These are phyloP conservation scores for Beauveria rudraprayagi DNA, from an alignment of 2,329 filamentous ascomycete genomes.

Conservation along the genomic window DNA sequence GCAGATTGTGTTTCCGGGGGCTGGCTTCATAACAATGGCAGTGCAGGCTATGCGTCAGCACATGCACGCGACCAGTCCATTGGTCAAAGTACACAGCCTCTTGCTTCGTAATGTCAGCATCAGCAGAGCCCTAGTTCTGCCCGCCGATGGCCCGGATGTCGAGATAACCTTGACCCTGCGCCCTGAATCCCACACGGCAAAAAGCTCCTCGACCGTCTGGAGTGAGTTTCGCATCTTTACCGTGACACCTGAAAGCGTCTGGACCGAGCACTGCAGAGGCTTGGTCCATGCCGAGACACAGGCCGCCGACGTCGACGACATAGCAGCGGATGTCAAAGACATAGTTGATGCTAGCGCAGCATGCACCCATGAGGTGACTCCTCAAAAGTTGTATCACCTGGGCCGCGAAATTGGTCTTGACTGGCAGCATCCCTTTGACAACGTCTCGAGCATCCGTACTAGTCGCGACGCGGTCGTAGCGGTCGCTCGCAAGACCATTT, in stretches of 20 bases:
- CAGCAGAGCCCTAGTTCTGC: neutral
- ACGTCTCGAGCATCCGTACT: neutral
- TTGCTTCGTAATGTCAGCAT: neutral
- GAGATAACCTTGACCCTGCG: neutral
- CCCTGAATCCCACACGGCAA: slow-evolving; percentile 1
- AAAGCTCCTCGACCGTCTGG: slow-evolving; percentile 9
- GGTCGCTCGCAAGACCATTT: neutral
- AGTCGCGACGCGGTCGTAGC: neutral
- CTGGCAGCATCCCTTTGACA: slow-evolving; percentile 1
- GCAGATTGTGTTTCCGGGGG: neutral
- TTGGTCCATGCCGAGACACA: neutral
- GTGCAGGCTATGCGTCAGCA: neutral
- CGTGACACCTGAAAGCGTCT: neutral
- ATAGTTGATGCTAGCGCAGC: neutral
- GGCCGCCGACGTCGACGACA: neutral
- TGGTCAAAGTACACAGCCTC: neutral
- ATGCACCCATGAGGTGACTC: neutral
- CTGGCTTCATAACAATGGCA: neutral
- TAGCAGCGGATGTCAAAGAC: neutral
- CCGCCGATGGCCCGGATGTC: neutral
- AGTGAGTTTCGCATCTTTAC: slow-evolving; percentile 14
- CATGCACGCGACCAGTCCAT: neutral
- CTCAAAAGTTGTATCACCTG: neutral
- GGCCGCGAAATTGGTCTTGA: neutral
- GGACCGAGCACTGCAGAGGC: slow-evolving; percentile 13